Evolutionary conservation across 225 moss, liverwort and hornwort species (phyloP), one percentile per base, ranked within the genome.

Genomic region (Physcomitrellopsis africana): DNA sequence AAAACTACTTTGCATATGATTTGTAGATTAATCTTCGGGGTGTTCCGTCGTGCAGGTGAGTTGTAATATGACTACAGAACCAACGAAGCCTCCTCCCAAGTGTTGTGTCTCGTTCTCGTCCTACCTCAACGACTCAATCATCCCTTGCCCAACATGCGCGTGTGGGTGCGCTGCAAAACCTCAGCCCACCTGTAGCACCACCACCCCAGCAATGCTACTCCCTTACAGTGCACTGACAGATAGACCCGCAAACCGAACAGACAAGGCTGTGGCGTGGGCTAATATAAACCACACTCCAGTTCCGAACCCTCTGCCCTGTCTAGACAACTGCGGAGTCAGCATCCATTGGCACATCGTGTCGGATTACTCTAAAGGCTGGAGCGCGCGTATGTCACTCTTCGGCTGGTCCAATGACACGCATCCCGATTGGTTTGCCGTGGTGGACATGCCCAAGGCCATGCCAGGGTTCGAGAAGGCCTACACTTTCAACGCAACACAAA

Each of bases 321-420:
- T 6, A 2, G 96, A 96, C 51, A 85, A 96, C 19, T 96, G 96
- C 43, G 90, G 93, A 9, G 81, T 92, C n/a, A 88, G 79, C 72
- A 86, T 94, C 70, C 94, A 96, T 76, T 96, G 94, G 96, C 96
- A 96, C 78, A 63, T 96, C 1, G 90, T 94, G 51, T 93, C 90
- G 4, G 89, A 94, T 26, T 96, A 81, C 81, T 76, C 78, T 0
- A 88, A 80, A 1, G 94, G 96, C 0, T 96, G 90, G 90, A 96
- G 93, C 10, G 80, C 86, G 10, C 83, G 92, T 3, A 78, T 96
- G 79, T 92, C 92, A 45, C 79, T 96, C 22, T 91, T 96, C 16
- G 89, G 86, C 14, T 96, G 96, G 96, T 80, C 86, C 7, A 83
- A 83, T 6, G 52, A 57, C 14, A 73, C 85, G 0, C 43, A 90